Percentiles rank a stretch among this genome's conserved stretches.
Conservation (phyloP, 2,329 filamentous ascomycete genomes). For the Phaeosphaeriaceae sp. region DNA sequence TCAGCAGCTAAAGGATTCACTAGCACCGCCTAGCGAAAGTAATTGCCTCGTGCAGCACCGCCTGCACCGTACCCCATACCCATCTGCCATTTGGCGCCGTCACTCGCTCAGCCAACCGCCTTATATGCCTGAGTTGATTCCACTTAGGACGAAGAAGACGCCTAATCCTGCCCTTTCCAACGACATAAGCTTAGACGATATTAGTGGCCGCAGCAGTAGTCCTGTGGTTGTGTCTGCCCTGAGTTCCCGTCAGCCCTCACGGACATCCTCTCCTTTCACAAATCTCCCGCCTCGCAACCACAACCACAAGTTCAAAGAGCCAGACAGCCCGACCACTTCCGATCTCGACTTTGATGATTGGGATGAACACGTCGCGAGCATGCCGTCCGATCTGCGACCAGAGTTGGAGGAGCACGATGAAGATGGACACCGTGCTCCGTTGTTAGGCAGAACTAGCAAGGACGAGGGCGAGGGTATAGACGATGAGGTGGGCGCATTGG, state of each 20-base stretch:
- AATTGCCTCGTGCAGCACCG: conserved; percentile 17
- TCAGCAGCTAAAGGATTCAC: neutral
- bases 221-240: conserved; percentile 30
- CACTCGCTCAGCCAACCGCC: conserved; percentile 32
- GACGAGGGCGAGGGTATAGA: conserved; percentile 45
- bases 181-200: conserved; percentile 20
- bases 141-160: conserved; percentile 37
- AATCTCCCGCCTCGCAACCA: conserved; percentile 19
- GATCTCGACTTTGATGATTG: conserved; percentile 54
- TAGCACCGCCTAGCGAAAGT: conserved; percentile 7
- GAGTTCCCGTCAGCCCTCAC: conserved; percentile 29
- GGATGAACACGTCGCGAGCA: conserved; percentile 53
- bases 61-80: conserved; percentile 13
- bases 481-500: conserved; percentile 47
- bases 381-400: conserved; percentile 59
- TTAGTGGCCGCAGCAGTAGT: conserved; percentile 20
- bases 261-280: conserved; percentile 32
- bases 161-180: conserved; percentile 23
- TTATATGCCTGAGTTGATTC: conserved; percentile 48
- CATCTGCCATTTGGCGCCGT: conserved; percentile 9
- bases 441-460: conserved; percentile 53
- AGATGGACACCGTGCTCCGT: conserved; percentile 55
- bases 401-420: conserved; percentile 43
- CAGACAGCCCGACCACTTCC: conserved; percentile 24
- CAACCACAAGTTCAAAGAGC: conserved; percentile 19